Conservation (phyloP, 1,139 yeast genomes). For the Protomyces inundatus region DNA sequence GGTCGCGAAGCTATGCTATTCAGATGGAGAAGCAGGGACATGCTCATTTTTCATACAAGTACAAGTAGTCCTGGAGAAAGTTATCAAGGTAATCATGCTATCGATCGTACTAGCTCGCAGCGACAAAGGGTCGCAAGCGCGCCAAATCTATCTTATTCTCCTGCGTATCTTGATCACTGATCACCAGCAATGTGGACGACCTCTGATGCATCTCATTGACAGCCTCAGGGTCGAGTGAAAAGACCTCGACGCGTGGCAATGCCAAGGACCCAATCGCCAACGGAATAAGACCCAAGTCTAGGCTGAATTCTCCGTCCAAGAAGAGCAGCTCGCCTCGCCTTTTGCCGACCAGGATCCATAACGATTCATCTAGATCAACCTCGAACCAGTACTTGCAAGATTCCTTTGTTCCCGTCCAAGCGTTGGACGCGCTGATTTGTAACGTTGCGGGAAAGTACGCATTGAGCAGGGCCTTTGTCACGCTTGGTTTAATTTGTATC, state of each 20-base stretch:
- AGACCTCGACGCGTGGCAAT: background rate
- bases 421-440: background rate
- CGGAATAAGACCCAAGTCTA: background rate
- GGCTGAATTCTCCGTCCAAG: background rate
- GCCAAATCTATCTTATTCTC: background rate
- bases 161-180: background rate
- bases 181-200: background rate
- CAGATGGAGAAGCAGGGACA: no score
- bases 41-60: no score
- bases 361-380: background rate
- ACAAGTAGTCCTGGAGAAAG: no score
- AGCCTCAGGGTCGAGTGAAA: background rate
- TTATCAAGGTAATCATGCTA: no score
- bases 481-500: background rate
- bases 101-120: background rate
- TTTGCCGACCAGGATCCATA: conserved; percentile 13
- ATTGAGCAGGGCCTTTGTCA: background rate
- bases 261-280: background rate
- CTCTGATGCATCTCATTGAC: background rate
- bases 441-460: background rate
- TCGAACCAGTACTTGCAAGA: background rate
- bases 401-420: background rate
- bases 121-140: background rate
- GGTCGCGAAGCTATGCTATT: no score
- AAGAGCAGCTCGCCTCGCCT: background rate